Evolutionary conservation across 1,284 basidiomycete genomes (phyloP), one percentile per base, ranked within the genome.

Genomic region (Salmacisia buchloeana): DNA sequence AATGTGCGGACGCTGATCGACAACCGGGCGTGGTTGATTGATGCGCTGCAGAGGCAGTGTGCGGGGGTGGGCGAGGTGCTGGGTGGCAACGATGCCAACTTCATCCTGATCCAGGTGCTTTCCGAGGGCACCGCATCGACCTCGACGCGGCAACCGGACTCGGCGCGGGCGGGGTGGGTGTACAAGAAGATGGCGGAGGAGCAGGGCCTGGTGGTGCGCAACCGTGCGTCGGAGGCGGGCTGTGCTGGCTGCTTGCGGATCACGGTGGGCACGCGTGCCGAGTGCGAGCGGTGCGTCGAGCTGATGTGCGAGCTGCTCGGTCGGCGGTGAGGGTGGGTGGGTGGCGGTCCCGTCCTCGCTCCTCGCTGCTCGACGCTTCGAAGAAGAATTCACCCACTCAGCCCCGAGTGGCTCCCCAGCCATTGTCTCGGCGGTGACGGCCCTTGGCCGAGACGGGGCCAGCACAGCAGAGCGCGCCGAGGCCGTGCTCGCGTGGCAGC

Each of bases 1-100:
- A 91, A 91, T 72, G 84, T 89, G 2, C 67, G 81, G 12, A 84
- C 83, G 0, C 84, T 94, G 35, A 83, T 87, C 65, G 70, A 81
- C 0, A 87, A 86, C 43, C 89, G 92, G 10, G 79, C 76, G 0
- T 69, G 68, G 41, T 83, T 94, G 4, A 83, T 88, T 27, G 65
- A 77, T 0, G 81, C 82, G 1, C 81, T 93, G 15, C 73, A 82
- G 18, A 63, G 69, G 23, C 70, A 84, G n/a, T 54, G 49, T 29
- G 67, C 79, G 0, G 83, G 65, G 18, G 41, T 97, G 0, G 92
- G 91, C 0, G 59, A 80, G 2, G 83, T 87, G 12, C 86, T 97
- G 56, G 94, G 94, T 0, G 86, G 84, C 0, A 90, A 90, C 80
- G 83, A 94, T 76, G 93, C 93, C 41, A 99, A 99, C 81, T 99